Conservation (phyloP, 2,329 filamentous ascomycete genomes). For the Cladosporium velox region DNA sequence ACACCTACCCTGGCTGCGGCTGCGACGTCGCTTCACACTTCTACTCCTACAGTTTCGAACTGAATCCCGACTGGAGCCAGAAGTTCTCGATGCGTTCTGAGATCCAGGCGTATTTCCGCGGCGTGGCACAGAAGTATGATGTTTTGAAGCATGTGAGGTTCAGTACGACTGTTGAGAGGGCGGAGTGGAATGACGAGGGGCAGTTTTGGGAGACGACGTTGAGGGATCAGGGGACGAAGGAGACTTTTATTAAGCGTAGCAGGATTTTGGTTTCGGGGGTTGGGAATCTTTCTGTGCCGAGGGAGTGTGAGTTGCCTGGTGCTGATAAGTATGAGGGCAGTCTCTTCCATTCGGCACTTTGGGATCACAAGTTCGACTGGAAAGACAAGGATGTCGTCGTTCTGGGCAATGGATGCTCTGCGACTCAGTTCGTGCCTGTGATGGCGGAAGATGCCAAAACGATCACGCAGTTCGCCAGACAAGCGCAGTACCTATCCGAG, state of each 20-base stretch:
- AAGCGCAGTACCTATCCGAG: slow-evolving; percentile 44
- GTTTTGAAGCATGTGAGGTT: slow-evolving; percentile 32
- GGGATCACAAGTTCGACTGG: slow-evolving; percentile 37
- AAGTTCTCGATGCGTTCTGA: slow-evolving; percentile 45
- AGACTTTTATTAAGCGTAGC: slow-evolving; percentile 26
- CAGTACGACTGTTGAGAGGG: slow-evolving; percentile 28
- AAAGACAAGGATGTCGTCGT: slow-evolving; percentile 36
- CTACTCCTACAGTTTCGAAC: slow-evolving; percentile 46
- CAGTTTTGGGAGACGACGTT: slow-evolving; percentile 34
- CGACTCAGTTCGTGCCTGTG: slow-evolving; percentile 43
- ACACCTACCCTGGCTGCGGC: slow-evolving; percentile 47
- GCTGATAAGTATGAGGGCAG: slow-evolving; percentile 40
- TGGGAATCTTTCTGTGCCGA: slow-evolving; percentile 33
- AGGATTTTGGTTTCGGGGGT: slow-evolving; percentile 35
- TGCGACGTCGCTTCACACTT: slow-evolving; percentile 45
- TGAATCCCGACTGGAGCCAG: slow-evolving; percentile 47
- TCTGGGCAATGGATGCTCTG: slow-evolving; percentile 40
- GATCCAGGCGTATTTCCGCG: slow-evolving; percentile 46
- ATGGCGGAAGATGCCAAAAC: slow-evolving; percentile 36
- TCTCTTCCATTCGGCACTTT: slow-evolving; percentile 40
- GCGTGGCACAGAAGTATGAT: slow-evolving; percentile 42
- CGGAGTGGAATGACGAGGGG: slow-evolving; percentile 31
- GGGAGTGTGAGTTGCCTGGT: slow-evolving; percentile 33
- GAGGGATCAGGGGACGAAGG: slow-evolving; percentile 28
- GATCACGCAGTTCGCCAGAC: slow-evolving; percentile 38